phyloP scores from a whole-genome alignment of 2,329 filamentous ascomycete species.

The Calycina marina region DNA sequence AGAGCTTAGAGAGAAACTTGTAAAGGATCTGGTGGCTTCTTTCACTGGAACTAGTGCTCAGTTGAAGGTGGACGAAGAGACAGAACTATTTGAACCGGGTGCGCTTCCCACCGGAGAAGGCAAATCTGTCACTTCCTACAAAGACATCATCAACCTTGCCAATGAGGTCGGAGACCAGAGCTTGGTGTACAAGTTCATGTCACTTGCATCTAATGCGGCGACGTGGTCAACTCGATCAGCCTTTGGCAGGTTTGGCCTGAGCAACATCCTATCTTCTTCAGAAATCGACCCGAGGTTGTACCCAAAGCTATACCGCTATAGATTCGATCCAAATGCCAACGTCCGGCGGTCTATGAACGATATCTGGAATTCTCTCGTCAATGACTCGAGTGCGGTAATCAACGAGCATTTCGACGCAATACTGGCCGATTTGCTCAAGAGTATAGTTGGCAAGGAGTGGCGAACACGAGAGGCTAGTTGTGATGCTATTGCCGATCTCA shows the following conservation, averaged over 20 bases:
- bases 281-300: constrained; percentile 85
- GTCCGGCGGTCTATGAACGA: constrained; percentile 94
- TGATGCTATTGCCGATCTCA: constrained; percentile 72
- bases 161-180: constrained; percentile 92
- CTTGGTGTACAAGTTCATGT: constrained; percentile 98
- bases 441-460: constrained; percentile 85
- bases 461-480: constrained; percentile 85
- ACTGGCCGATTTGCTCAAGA: constrained; percentile 72
- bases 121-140: constrained; percentile 84
- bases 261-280: constrained; percentile 80
- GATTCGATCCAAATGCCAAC: constrained; percentile 88
- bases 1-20: constrained; percentile 61
- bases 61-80: constrained; percentile 78
- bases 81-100: constrained; percentile 42
- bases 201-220: constrained; percentile 83
- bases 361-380: constrained; percentile 94
- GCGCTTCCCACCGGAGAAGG: constrained; percentile 9
- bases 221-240: constrained; percentile 97
- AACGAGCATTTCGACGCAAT: constrained; percentile 78
- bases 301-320: constrained; percentile 84
- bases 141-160: constrained; percentile 91
- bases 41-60: constrained; percentile 57
- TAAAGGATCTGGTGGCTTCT: constrained; percentile 54
- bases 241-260: constrained; percentile 86
- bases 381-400: constrained; percentile 64